Percentiles rank a stretch among this genome's conserved stretches.
Conservation (phyloP, 2,329 filamentous ascomycete genomes). For the Penicillium sp. region DNA sequence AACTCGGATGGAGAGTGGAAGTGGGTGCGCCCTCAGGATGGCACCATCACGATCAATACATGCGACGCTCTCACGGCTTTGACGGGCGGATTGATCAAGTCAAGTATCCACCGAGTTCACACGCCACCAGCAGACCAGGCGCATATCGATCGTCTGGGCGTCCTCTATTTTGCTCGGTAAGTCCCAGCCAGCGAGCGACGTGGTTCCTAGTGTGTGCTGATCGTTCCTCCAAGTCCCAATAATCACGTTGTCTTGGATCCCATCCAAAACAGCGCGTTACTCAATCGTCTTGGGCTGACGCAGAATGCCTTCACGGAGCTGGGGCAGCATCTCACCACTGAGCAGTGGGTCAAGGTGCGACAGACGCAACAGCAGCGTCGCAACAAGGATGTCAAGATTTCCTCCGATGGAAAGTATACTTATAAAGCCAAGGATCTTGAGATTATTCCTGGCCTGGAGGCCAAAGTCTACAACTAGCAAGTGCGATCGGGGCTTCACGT, state of each 20-base stretch:
- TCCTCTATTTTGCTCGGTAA: slow-evolving; percentile 49
- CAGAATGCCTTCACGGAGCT: slow-evolving; percentile 42
- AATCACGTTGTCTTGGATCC: slow-evolving; percentile 43
- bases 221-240: slow-evolving; percentile 42
- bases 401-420: slow-evolving; percentile 38
- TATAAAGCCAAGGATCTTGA: slow-evolving; percentile 40
- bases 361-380: slow-evolving; percentile 46
- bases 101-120: slow-evolving; percentile 51
- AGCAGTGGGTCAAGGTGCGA: slow-evolving; percentile 42
- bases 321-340: slow-evolving; percentile 41
- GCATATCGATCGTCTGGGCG: slow-evolving; percentile 43
- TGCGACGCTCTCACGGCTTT: slow-evolving; percentile 51
- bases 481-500: not conserved
- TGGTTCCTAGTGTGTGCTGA: too few species aligned
- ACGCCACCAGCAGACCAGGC: slow-evolving; percentile 50
- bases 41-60: slow-evolving; percentile 53
- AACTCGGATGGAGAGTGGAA: slow-evolving; percentile 51
- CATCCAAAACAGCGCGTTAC: slow-evolving; percentile 39
- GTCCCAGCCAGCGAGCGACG: not conserved
- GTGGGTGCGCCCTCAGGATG: slow-evolving; percentile 51
- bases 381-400: slow-evolving; percentile 34
- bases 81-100: slow-evolving; percentile 52
- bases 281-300: slow-evolving; percentile 38
- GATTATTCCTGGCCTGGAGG: slow-evolving; percentile 43
- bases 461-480: slow-evolving; percentile 38